Conservation (phyloP, 2,329 filamentous ascomycete species). For the Fusarium foetens region DNA sequence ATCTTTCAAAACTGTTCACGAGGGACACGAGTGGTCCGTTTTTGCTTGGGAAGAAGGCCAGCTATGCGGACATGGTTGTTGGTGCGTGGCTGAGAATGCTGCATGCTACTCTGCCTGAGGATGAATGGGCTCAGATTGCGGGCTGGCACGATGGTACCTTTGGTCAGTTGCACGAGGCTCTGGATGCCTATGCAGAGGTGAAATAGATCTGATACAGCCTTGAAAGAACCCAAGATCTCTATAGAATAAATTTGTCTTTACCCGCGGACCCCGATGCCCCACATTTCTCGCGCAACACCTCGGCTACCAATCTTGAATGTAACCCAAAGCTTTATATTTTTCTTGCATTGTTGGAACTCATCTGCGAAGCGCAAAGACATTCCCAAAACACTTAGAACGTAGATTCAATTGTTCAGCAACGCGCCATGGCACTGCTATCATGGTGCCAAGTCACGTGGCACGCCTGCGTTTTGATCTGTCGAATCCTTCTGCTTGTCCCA, state of each 20-base stretch:
- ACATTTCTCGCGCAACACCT: background rate
- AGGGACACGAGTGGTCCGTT: slow-evolving; percentile 57
- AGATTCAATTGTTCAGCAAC: accelerated
- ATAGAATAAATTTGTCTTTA: accelerated
- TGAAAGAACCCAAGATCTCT: background rate
- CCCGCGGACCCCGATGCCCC: background rate
- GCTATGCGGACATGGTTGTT: slow-evolving; percentile 67
- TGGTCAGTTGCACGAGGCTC: slow-evolving; percentile 59
- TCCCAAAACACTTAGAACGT: accelerated
- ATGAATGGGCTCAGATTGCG: slow-evolving; percentile 59
- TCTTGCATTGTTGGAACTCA: accelerated
- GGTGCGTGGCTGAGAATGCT: slow-evolving; percentile 66
- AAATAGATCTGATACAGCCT: slow-evolving; percentile 26
- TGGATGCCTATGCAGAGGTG: slow-evolving; percentile 51
- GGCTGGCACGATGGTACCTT: slow-evolving; percentile 63
- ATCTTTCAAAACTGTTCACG: slow-evolving; percentile 54
- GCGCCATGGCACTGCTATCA: background rate
- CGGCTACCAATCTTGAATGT: background rate
- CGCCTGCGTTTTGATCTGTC: background rate
- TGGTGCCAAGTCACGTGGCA: background rate
- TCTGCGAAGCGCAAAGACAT: background rate
- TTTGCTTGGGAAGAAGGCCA: slow-evolving; percentile 56
- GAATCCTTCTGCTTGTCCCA: background rate
- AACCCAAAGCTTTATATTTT: background rate
- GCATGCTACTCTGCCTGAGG: slow-evolving; percentile 50